These are phyloP conservation scores for Russula sp. DNA, from an alignment of 768 basidiomycete species.

Conservation along the genomic window DNA sequence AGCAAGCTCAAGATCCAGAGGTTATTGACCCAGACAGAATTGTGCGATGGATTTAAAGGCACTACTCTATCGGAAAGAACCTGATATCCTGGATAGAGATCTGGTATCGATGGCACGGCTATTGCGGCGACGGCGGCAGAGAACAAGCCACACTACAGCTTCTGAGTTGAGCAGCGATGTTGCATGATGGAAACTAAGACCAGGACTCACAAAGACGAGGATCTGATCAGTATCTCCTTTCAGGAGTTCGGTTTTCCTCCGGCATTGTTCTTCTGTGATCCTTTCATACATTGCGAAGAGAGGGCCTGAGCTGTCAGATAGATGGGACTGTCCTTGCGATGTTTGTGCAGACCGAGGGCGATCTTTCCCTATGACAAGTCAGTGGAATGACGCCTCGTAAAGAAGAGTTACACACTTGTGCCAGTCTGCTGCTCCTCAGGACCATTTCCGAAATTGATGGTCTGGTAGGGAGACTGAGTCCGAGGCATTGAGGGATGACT, in stretches of 20 bases:
- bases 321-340: neutral
- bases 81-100: neutral
- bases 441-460: neutral
- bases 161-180: neutral
- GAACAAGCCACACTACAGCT: neutral
- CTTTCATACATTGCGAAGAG: neutral
- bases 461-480: neutral
- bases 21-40: neutral
- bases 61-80: too few relatives aligned
- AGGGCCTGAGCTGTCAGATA: neutral
- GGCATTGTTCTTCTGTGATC: neutral
- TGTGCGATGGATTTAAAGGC: neutral
- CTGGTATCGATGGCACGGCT: neutral
- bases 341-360: neutral
- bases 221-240: neutral
- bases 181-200: neutral
- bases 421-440: neutral
- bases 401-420: neutral
- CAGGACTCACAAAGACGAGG: neutral
- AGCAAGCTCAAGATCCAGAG: conserved; percentile 3
- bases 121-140: neutral
- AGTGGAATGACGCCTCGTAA: neutral
- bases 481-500: neutral
- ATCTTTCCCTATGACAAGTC: neutral
- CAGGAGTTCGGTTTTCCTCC: neutral